Conservation (phyloP, 129 eudicot species). For the Sambucus nigra region DNA sequence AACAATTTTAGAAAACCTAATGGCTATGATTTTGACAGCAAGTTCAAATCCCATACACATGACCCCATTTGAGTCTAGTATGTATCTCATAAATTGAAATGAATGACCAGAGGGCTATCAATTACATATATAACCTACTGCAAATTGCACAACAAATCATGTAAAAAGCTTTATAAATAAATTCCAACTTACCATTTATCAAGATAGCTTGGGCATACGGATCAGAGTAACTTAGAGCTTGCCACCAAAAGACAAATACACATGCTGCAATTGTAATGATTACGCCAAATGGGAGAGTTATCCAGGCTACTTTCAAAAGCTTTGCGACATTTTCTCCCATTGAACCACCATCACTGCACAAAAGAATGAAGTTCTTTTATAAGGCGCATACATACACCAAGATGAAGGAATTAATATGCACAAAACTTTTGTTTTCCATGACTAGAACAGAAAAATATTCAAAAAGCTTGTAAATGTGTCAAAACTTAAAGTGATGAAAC, state of each 20-base stretch:
- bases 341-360: constrained; percentile 54
- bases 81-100: too few relatives aligned
- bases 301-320: constrained; percentile 84
- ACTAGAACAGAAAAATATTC: not conserved
- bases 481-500: too few relatives aligned
- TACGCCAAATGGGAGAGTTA: constrained; percentile 74
- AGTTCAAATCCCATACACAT: not conserved
- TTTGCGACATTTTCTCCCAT: constrained; percentile 47
- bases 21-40: not conserved
- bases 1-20: not conserved
- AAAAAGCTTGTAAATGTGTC: too few relatives aligned
- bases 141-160: too few relatives aligned
- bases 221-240: constrained; percentile 56
- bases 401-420: not conserved
- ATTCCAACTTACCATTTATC: constrained; percentile 50
- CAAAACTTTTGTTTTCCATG: not conserved
- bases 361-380: constrained; percentile 5
- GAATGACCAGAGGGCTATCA: not conserved
- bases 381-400: constrained; percentile 5
- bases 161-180: not conserved
- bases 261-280: constrained; percentile 50
- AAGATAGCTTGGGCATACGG: constrained; percentile 84
- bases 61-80: not conserved
- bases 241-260: constrained; percentile 73
- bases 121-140: not conserved